Evolutionary conservation across 306 rosid genomes (phyloP).

Genomic region (Luffa aegyptiaca): DNA sequence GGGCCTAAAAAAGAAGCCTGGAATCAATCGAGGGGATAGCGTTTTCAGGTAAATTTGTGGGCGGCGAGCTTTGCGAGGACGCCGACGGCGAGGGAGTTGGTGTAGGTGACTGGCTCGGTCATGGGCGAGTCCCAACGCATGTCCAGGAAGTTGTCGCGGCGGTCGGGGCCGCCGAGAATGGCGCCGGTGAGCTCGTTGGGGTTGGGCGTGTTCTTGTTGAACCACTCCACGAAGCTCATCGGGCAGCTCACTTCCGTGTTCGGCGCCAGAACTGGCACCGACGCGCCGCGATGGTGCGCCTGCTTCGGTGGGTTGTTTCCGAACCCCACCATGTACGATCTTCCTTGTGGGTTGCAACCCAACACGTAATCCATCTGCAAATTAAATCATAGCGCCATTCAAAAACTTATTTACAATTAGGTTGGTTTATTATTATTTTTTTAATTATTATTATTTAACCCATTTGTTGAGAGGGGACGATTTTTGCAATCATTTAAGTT

Average conservation of each 20-base stretch:
- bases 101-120: conserved; percentile 84
- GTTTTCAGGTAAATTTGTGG: not conserved
- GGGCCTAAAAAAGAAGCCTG: not conserved
- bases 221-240: conserved; percentile 42
- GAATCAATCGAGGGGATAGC: no score
- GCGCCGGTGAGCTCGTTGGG: conserved; percentile 84
- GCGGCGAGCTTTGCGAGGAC: conserved; percentile 57
- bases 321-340: conserved; percentile 84
- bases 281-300: conserved; percentile 89
- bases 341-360: conserved; percentile 53
- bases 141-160: conserved; percentile 46
- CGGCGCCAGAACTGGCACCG: conserved; percentile 26
- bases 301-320: conserved; percentile 61
- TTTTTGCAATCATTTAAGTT: no score
- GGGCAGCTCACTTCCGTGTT: conserved; percentile 19
- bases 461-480: no score
- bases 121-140: conserved; percentile 50
- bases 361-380: conserved; percentile 60
- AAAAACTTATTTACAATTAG: no score
- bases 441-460: no score
- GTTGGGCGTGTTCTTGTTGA: conserved; percentile 38
- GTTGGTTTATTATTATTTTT: no score
- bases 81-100: conserved; percentile 74
- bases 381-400: no score
- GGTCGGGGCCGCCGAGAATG: conserved; percentile 76